Evolutionary conservation across 805 yeast genomes (phyloP).

Genomic region (Babjeviella inositovora): DNA sequence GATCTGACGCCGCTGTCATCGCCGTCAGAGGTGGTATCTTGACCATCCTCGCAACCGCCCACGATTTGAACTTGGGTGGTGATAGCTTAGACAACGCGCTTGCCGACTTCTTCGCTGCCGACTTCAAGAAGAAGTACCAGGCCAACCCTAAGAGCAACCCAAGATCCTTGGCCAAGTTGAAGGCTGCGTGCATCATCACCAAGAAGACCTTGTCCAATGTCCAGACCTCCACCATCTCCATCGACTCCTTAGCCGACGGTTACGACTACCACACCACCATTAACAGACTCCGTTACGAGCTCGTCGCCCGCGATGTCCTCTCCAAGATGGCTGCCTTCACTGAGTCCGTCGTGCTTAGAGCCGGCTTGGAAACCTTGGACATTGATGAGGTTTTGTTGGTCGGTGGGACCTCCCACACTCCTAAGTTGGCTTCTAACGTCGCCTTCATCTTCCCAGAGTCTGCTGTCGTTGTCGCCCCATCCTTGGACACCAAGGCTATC

Average conservation of each 20-base stretch:
- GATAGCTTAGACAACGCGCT: slow-evolving; percentile 67
- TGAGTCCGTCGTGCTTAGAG: slow-evolving; percentile 60
- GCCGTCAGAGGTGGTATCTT: slow-evolving; percentile 89
- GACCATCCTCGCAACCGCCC: slow-evolving; percentile 77
- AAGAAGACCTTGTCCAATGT: slow-evolving; percentile 90
- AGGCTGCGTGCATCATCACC: slow-evolving; percentile 66
- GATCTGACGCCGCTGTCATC: slow-evolving; percentile 90
- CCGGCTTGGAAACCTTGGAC: slow-evolving; percentile 71
- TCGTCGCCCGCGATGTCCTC: slow-evolving; percentile 68
- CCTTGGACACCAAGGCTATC: slow-evolving; percentile 57
- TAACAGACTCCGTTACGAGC: slow-evolving; percentile 88
- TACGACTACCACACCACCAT: slow-evolving; percentile 84
- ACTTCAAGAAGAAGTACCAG: slow-evolving; percentile 79
- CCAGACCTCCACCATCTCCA: slow-evolving; percentile 75
- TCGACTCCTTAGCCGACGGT: slow-evolving; percentile 91
- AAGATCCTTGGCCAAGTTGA: slow-evolving; percentile 80
- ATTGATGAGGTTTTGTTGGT: slow-evolving; percentile 82
- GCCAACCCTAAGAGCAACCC: slow-evolving; percentile 67
- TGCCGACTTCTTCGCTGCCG: slow-evolving; percentile 76
- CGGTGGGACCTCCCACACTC: slow-evolving; percentile 89
- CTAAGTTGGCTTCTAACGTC: slow-evolving; percentile 72
- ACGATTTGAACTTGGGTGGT: slow-evolving; percentile 78
- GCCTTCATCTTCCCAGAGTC: slow-evolving; percentile 68
- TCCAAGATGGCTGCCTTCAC: slow-evolving; percentile 65
- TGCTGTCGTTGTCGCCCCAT: slow-evolving; percentile 62